Conservation (phyloP, 345 rosid genomes). For the Lagerstroemia speciosa region DNA sequence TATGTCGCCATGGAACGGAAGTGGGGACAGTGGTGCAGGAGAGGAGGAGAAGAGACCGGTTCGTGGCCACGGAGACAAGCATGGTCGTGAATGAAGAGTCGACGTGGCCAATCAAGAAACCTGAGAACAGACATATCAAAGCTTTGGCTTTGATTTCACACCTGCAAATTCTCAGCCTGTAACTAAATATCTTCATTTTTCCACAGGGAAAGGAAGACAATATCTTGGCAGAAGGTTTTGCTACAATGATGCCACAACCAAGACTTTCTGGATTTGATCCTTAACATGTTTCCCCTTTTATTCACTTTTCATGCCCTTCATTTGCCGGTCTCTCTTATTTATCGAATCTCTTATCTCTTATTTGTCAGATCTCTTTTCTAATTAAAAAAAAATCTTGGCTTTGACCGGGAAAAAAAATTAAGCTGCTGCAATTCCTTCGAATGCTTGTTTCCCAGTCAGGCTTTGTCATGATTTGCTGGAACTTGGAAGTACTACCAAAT, state of each 20-base stretch:
- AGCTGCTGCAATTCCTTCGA: background rate
- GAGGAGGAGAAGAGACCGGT: background rate
- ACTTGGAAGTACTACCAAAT: background rate
- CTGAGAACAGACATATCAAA: background rate
- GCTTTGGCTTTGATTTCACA: too few relatives aligned
- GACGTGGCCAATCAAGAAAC: slow-evolving; percentile 28
- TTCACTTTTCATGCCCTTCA: too few relatives aligned
- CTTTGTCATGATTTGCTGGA: background rate
- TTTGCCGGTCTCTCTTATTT: too few relatives aligned
- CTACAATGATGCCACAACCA: too few relatives aligned
- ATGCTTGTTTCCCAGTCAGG: background rate
- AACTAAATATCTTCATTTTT: too few relatives aligned
- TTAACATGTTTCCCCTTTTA: too few relatives aligned
- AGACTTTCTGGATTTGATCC: too few relatives aligned
- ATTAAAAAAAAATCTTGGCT: background rate
- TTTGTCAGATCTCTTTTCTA: too few relatives aligned
- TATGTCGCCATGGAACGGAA: background rate
- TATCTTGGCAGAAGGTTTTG: too few relatives aligned
- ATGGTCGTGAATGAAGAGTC: slow-evolving; percentile 23
- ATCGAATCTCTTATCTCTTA: too few relatives aligned
- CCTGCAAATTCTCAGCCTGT: too few relatives aligned
- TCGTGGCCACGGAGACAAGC: slow-evolving; percentile 12
- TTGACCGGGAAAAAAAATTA: background rate
- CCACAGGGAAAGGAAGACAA: too few relatives aligned
- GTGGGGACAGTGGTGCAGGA: background rate